Conservation (phyloP, 805 yeast genomes). For the Wickerhamiella cacticola region DNA sequence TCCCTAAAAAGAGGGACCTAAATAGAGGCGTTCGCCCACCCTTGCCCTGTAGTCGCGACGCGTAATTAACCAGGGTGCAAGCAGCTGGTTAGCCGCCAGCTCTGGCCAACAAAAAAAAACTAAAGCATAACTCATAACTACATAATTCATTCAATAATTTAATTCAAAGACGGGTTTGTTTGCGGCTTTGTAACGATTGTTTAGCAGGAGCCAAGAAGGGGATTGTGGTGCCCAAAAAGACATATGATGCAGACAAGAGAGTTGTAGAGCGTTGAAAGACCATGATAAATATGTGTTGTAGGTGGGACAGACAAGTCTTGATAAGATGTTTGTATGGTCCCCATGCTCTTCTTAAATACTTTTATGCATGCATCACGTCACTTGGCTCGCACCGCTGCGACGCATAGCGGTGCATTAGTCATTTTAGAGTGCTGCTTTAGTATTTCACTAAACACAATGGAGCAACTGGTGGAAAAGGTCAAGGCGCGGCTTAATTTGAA, state of each 20-base stretch:
- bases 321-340: background rate
- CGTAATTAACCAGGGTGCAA: too few species aligned
- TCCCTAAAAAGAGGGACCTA: background rate
- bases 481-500: background rate
- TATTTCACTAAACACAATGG: background rate
- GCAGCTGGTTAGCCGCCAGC: too few species aligned
- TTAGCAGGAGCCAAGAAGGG: slow-evolving; percentile 27
- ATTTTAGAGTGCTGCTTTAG: background rate
- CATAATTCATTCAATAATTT: background rate
- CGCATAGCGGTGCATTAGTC: background rate
- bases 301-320: background rate
- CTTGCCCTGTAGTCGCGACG: too few species aligned
- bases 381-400: background rate
- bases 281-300: background rate
- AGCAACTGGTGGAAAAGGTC: background rate
- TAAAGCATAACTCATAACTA: too few species aligned
- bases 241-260: slow-evolving; percentile 21
- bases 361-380: slow-evolving; percentile 4
- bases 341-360: background rate
- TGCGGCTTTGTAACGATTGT: slow-evolving; percentile 17
- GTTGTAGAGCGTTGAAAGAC: slow-evolving; percentile 1
- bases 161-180: slow-evolving; percentile 1
- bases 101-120: too few species aligned
- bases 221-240: slow-evolving; percentile 22
- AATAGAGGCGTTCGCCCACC: background rate